Evolutionary conservation across 106 monocot genomes (phyloP), one percentile per base, ranked within the genome.

Genomic region (Allium cepa): DNA sequence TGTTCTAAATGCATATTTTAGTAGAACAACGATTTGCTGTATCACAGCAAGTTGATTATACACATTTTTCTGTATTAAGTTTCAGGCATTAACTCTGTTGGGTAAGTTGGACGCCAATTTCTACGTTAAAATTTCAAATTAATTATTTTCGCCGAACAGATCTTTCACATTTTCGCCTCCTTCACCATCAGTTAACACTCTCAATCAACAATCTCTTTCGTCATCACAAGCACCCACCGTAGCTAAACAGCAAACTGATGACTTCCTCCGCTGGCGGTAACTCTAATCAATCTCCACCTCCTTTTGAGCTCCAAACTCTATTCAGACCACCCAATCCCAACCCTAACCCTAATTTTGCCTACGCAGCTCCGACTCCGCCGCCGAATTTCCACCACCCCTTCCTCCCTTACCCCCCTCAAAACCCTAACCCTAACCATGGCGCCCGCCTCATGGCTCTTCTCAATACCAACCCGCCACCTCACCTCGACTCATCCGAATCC

Each of bases 371-470:
- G 48, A 71, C 71, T 60, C 66, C 52, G 49, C 64, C 12, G 3
- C 72, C 81, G 3, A 64, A 48, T 58, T 71, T 66, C 53, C 79
- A 73, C 17, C 72, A 55, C 47, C 71, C 70, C 53, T 64, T 61
- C 46, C 57, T 68, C 50, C 69, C 49, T 60, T 74, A 68, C 46
- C 80, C 73, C 47, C 62, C 71, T 71, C 74, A 17, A 2, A 64
- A 22, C 61, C 69, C 75, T 36, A 72, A 50, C 72, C 75, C 87
- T 57, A 81, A 69, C 75, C 71, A 73, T 26, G 96, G 92, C 46
- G 89, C 87, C 9, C 84, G 89, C 58, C 78, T 92, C 53, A 99
- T 92, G 92, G 81, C 93, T 14, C 77, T 92, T 17, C 81, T 99
- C 11, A 85, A 83, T 46, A 77, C 76, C 51, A 26, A 71, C 27